Evolutionary conservation across 495 filamentous ascomycete genomes (phyloP).

Genomic region (Penicilliopsis zonata): DNA sequence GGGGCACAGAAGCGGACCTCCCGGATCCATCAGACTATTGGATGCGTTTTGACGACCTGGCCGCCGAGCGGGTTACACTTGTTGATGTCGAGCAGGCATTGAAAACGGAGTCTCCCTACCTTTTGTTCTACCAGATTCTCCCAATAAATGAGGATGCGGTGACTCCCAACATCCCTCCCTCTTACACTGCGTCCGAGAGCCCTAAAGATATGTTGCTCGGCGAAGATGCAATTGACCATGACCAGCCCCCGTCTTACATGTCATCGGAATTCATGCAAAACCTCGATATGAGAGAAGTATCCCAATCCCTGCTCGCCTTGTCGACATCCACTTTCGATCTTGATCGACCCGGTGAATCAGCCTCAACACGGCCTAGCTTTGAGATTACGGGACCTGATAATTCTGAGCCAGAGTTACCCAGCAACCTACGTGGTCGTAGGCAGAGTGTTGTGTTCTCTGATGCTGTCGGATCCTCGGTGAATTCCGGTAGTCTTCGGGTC

Average conservation of each 20-base stretch:
- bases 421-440: conserved; percentile 7
- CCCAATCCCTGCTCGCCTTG: conserved; percentile 8
- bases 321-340: conserved; percentile 6
- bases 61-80: conserved; percentile 51
- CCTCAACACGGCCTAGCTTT: conserved; percentile 26
- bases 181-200: conserved; percentile 41
- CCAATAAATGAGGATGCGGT: conserved; percentile 63
- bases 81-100: conserved; percentile 70
- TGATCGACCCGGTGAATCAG: conserved; percentile 12
- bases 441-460: conserved; percentile 20
- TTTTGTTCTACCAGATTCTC: conserved; percentile 89
- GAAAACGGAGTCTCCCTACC: conserved; percentile 79
- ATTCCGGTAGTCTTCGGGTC: conserved; percentile 22
- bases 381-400: conserved; percentile 25
- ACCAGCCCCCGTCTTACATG: conserved; percentile 44
- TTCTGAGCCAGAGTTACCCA: background rate
- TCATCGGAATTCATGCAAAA: conserved; percentile 30
- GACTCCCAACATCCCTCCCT: conserved; percentile 41
- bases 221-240: conserved; percentile 47
- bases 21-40: conserved; percentile 54
- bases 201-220: too few relatives aligned
- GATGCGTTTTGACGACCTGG: conserved; percentile 86
- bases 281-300: conserved; percentile 11
- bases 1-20: conserved; percentile 33
- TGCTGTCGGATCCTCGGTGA: conserved; percentile 7